Percentiles rank a stretch among this genome's conserved stretches.
These are phyloP conservation scores for Rhizomucor pusillus DNA, from an alignment of 371 early-diverging fungal genomes.

Conservation along the genomic window DNA sequence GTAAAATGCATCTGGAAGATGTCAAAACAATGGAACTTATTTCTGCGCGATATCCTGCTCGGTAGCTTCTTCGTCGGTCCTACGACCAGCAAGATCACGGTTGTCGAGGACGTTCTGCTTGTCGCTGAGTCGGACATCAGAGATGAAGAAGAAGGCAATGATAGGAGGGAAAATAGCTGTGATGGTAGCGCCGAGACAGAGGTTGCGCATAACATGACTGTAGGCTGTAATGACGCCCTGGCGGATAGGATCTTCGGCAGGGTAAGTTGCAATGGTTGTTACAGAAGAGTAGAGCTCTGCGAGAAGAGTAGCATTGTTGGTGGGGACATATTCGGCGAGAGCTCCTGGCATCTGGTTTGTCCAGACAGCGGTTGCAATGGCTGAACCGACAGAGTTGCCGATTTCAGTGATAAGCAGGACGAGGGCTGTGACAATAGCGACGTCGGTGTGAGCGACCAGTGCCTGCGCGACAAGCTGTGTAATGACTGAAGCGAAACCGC, in stretches of 20 bases:
- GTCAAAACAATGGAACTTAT: too few species aligned
- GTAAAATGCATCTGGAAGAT: too few species aligned
- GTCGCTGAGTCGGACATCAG: constrained; percentile 13
- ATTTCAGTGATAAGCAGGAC: constrained; percentile 37
- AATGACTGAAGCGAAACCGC: constrained; percentile 38
- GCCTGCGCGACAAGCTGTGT: constrained; percentile 19
- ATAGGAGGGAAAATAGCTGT: constrained; percentile 18
- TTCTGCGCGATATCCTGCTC: too few species aligned
- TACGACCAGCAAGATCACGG: constrained; percentile 15
- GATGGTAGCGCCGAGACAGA: constrained; percentile 22
- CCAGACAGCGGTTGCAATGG: constrained; percentile 49
- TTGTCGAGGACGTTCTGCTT: constrained; percentile 19
- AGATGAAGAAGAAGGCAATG: constrained; percentile 13
- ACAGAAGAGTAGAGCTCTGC: constrained; percentile 17
- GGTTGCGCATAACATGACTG: constrained; percentile 22
- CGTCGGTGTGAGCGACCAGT: constrained; percentile 28
- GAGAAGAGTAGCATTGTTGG: constrained; percentile 27
- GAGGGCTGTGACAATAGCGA: constrained; percentile 39
- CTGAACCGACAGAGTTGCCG: constrained; percentile 37
- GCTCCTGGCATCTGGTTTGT: constrained; percentile 36
- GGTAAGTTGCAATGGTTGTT: constrained; percentile 13
- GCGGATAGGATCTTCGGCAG: constrained; percentile 16
- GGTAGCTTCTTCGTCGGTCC: background rate
- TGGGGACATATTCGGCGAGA: constrained; percentile 34
- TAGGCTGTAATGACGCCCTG: constrained; percentile 33